Evolutionary conservation across 495 filamentous ascomycete species (phyloP).

Genomic region (Penicillium odoratum): DNA sequence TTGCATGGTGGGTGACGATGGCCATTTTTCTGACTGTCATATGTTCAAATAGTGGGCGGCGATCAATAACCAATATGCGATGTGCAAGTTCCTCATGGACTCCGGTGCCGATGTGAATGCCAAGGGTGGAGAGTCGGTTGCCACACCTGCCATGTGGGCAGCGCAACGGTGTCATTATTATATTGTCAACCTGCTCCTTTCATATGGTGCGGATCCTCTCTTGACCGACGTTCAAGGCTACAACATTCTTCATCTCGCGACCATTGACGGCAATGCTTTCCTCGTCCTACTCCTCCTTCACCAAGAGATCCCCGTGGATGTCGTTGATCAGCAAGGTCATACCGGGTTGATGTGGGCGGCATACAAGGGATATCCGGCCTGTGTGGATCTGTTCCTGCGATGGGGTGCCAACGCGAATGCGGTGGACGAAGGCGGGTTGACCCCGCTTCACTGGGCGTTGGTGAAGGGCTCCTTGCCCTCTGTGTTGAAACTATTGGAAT

Average conservation of each 20-base stretch:
- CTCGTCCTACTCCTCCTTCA: conserved; percentile 84
- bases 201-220: conserved; percentile 85
- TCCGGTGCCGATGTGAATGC: conserved; percentile 88
- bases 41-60: conserved; percentile 77
- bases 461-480: conserved; percentile 86
- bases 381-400: conserved; percentile 87
- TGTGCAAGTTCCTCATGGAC: conserved; percentile 93
- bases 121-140: conserved; percentile 89
- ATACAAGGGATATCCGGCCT: conserved; percentile 90
- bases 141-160: conserved; percentile 95
- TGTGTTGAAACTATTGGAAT: conserved; percentile 89
- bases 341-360: conserved; percentile 98
- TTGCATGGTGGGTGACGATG: not conserved
- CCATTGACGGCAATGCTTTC: conserved; percentile 95
- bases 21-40: conserved; percentile 5
- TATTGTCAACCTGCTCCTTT: conserved; percentile 74
- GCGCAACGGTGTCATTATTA: conserved; percentile 93
- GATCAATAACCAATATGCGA: conserved; percentile 97
- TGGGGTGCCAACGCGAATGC: conserved; percentile 95
- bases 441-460: conserved; percentile 92
- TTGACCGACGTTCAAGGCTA: conserved; percentile 91
- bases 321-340: conserved; percentile 82
- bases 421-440: conserved; percentile 86
- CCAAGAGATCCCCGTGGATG: conserved; percentile 90
- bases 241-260: conserved; percentile 94